Percentiles rank a stretch among this genome's conserved stretches.
These are phyloP conservation scores for Scalesia atractyloides DNA, from an alignment of 129 eudicot genomes.

Conservation along the genomic window DNA sequence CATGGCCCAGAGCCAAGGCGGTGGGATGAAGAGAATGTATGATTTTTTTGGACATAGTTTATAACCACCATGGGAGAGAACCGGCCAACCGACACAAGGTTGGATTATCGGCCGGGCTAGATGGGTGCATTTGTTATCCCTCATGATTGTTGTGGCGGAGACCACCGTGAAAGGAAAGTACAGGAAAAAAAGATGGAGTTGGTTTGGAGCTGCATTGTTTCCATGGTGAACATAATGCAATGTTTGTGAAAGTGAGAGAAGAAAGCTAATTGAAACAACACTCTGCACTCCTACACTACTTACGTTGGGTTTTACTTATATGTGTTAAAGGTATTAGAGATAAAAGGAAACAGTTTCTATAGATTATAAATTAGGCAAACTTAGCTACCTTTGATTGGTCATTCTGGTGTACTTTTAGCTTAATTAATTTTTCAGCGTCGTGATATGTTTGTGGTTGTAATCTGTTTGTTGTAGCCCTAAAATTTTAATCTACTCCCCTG, in stretches of 20 bases:
- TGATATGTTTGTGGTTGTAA: no score
- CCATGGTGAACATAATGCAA: not conserved
- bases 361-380: no score
- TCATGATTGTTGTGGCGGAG: constrained; percentile 63
- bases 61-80: constrained; percentile 89
- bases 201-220: constrained; percentile 21
- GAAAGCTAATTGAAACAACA: not conserved
- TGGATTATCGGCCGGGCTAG: constrained; percentile 97
- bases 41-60: constrained; percentile 61
- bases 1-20: constrained; percentile 93
- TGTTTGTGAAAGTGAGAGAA: not conserved
- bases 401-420: no score
- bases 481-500: no score
- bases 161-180: not conserved
- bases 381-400: no score
- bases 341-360: no score
- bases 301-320: no score
- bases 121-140: constrained; percentile 77
- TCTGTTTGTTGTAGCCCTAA: no score
- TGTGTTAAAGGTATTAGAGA: no score
- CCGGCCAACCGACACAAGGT: constrained; percentile 72
- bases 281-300: no score
- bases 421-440: no score
- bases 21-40: constrained; percentile 65
- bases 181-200: not conserved